Conservation (phyloP, 2,329 filamentous ascomycete genomes). For the Ophiocordyceps polyrhachis-furcata region DNA sequence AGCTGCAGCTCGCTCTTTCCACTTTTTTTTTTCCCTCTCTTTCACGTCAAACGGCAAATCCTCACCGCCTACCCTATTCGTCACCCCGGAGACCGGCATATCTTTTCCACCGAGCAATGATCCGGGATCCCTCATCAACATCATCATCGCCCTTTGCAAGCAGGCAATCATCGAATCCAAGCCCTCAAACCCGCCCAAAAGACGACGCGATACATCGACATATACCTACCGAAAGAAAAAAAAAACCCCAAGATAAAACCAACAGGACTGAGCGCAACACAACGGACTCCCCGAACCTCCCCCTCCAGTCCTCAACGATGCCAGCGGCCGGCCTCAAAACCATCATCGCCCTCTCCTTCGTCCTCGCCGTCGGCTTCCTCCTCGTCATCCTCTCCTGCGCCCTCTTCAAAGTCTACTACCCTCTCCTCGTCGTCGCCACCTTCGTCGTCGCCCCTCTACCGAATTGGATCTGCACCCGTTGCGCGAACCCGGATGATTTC, state of each 20-base stretch:
- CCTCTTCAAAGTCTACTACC: conserved; percentile 86
- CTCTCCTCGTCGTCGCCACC: conserved; percentile 85
- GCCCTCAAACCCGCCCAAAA: too few species aligned
- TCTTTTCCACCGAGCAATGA: too few species aligned
- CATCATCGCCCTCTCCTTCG: conserved; percentile 97
- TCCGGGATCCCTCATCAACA: too few species aligned
- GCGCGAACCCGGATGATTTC: conserved; percentile 87
- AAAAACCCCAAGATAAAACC: neutral
- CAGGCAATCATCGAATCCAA: neutral
- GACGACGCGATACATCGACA: too few species aligned
- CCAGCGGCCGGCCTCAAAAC: conserved; percentile 86
- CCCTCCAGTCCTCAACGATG: conserved; percentile 20
- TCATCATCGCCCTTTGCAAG: too few species aligned
- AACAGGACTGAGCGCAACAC: neutral
- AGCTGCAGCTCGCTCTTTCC: neutral
- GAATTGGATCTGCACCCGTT: conserved; percentile 88
- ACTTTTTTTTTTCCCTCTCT: neutral
- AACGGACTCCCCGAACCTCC: too few species aligned
- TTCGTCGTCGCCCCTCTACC: conserved; percentile 87
- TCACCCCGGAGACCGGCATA: neutral
- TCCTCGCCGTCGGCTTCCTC: conserved; percentile 95
- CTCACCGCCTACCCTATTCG: neutral
- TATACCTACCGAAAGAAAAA: neutral
- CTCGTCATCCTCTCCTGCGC: conserved; percentile 97
- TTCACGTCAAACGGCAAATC: neutral